Percentiles rank a stretch among this genome's conserved stretches.
Conservation (phyloP, 441 rosid species). For the Jatropha podagrica region DNA sequence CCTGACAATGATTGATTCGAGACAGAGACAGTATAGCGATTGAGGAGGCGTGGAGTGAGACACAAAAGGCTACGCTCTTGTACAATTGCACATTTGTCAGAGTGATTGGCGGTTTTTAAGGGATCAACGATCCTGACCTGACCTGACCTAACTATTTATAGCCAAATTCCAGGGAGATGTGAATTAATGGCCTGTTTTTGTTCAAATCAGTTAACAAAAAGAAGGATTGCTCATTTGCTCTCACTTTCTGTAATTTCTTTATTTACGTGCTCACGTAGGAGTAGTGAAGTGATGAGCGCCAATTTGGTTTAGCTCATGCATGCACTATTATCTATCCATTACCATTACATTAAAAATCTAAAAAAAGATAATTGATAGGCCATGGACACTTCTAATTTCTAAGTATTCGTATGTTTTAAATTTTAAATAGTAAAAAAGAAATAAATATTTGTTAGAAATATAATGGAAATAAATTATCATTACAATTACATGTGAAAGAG, state of each 20-base stretch:
- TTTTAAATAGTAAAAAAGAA: too few species aligned
- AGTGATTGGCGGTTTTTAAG: background rate
- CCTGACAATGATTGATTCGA: background rate
- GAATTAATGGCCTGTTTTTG: slow-evolving; percentile 13
- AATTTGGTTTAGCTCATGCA: background rate
- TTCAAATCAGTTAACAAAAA: background rate
- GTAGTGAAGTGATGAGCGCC: too few species aligned
- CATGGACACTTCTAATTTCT: too few species aligned
- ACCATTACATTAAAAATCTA: too few species aligned
- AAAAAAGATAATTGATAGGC: too few species aligned
- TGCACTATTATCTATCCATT: too few species aligned
- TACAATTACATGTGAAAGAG: too few species aligned
- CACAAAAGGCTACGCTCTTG: slow-evolving; percentile 9
- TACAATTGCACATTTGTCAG: slow-evolving; percentile 14
- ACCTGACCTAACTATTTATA: slow-evolving; percentile 5
- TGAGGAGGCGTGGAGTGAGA: slow-evolving; percentile 1
- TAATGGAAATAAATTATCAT: too few species aligned
- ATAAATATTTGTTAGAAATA: too few species aligned
- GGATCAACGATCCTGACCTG: background rate
- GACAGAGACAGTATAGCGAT: background rate
- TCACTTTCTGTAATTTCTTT: background rate
- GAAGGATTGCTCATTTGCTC: too few species aligned
- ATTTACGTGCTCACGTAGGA: too few species aligned
- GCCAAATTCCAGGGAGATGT: background rate
- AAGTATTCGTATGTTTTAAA: too few species aligned